Evolutionary conservation across 306 rosid genomes (phyloP).

Genomic region (Acacia crassicarpa): DNA sequence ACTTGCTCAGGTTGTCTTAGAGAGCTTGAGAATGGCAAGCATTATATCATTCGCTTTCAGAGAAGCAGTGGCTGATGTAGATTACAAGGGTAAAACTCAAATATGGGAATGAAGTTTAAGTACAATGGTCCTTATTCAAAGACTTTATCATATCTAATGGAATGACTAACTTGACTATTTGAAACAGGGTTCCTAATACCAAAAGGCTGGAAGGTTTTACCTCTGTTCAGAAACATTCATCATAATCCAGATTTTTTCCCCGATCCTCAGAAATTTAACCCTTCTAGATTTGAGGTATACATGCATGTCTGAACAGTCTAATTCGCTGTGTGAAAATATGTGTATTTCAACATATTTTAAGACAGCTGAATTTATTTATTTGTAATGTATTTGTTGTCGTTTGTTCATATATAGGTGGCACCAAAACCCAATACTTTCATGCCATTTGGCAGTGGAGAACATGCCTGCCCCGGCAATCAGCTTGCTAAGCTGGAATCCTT

Average conservation of each 20-base stretch:
- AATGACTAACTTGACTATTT: conserved; percentile 30
- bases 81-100: conserved; percentile 62
- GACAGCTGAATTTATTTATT: neutral
- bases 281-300: conserved; percentile 89
- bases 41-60: conserved; percentile 87
- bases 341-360: conserved; percentile 10
- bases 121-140: neutral
- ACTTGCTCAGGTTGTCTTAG: conserved; percentile 68
- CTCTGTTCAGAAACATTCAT: conserved; percentile 89
- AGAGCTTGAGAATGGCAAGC: conserved; percentile 91
- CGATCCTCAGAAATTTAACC: conserved; percentile 77
- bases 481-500: conserved; percentile 89
- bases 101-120: neutral
- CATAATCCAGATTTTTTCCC: conserved; percentile 75
- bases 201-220: conserved; percentile 98
- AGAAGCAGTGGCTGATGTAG: conserved; percentile 92
- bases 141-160: neutral
- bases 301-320: conserved; percentile 9
- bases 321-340: neutral
- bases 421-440: conserved; percentile 87
- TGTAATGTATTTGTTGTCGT: neutral
- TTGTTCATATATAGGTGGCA: conserved; percentile 49
- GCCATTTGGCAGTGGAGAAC: conserved; percentile 96
- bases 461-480: conserved; percentile 95
- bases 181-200: conserved; percentile 84